Base-by-base conservation (phyloP, 2,329 filamentous ascomycete species). In the Pyricularia sp. region DNA sequence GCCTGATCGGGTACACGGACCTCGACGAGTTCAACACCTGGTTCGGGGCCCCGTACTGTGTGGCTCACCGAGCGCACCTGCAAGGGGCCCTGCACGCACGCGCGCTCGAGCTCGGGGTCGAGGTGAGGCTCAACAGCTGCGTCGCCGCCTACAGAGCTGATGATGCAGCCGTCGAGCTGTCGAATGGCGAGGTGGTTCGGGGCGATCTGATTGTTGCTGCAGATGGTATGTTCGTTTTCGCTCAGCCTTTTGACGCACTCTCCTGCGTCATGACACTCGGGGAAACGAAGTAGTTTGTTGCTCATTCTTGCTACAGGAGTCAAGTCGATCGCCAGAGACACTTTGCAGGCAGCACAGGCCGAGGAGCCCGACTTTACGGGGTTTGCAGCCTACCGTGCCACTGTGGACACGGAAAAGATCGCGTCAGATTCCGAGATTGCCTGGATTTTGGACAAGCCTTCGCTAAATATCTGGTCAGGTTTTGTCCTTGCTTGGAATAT, bases 301-400 rank as follows among this genome's bases (percentile, higher is more conserved):
- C 42, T 50, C 10, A 50, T 7, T 9, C 42, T 33, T 23, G 14
- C 5, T 30, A 12, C 67, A 75, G 75, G 76, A 1, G 69, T 78
- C 2, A 76, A 78, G 26, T 79, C 78, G 1, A 64, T 72, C 5
- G 77, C 78, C 0, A 70, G 72, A 23, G 72, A 33, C 70, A 66
- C 58, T 65, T 69, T 50, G 70, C 73, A 10, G 71, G 70, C 4
- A 69, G 58, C 4, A 67, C 71, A 11, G 67, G 69, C 4, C 68
- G 71, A 17, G 66, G 66, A 68, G 26, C 73, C 73, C 3, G 70
- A 66, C 9, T 70, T 64, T 23, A 79, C 80, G 0, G 80, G 79
- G 0, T 81, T 80, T 68, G 78, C 80, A 4, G 80, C 78, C 0
- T 82, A 82, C 68, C 73, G 81, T 4, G 79, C 80, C 0, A 79